Percentiles rank a stretch among this genome's conserved stretches.
phyloP scores from a whole-genome alignment of 2,329 filamentous ascomycete genomes.

The Helicocarpus griseus region DNA sequence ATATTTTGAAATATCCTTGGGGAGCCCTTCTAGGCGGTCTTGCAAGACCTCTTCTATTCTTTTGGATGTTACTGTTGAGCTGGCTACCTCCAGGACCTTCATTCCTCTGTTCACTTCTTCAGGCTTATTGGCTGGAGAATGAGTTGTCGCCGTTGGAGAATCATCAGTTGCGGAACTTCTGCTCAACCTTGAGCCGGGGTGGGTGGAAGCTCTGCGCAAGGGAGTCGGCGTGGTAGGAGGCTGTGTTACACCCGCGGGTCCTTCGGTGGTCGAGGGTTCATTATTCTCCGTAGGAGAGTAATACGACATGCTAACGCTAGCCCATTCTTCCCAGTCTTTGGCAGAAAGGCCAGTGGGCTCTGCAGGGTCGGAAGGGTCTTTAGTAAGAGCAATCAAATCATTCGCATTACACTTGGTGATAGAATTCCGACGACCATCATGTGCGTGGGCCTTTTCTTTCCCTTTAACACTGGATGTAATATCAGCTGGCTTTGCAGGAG shows the following conservation, averaged over 20 bases:
- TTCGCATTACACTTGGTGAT: conserved; percentile 58
- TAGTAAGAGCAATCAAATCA: conserved; percentile 65
- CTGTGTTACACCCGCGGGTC: conserved; percentile 20
- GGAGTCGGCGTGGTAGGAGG: conserved; percentile 64
- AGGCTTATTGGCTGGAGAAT: conserved; percentile 25
- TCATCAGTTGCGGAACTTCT: conserved; percentile 36
- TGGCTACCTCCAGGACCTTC: conserved; percentile 55
- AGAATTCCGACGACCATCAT: conserved; percentile 33
- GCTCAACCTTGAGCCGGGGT: conserved; percentile 43
- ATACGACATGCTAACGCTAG: conserved; percentile 69
- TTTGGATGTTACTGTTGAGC: conserved; percentile 33
- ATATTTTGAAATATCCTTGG: conserved; percentile 59
- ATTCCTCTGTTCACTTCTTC: conserved; percentile 33
- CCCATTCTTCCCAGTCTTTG: conserved; percentile 63
- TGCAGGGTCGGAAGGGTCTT: conserved; percentile 22
- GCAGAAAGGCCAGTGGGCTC: conserved; percentile 21
- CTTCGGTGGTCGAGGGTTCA: conserved; percentile 26
- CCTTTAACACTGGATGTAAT: conserved; percentile 52
- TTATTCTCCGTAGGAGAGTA: conserved; percentile 45
- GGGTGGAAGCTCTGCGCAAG: conserved; percentile 53
- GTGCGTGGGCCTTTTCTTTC: conserved; percentile 56
- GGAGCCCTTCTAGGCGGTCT: conserved; percentile 52
- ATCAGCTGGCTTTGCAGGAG: conserved; percentile 40
- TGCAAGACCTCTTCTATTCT: conserved; percentile 29
- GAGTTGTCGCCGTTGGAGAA: conserved; percentile 41